Base-by-base conservation (phyloP, 202 grass and related monocot genomes). In the Carex sylvatica region DNA sequence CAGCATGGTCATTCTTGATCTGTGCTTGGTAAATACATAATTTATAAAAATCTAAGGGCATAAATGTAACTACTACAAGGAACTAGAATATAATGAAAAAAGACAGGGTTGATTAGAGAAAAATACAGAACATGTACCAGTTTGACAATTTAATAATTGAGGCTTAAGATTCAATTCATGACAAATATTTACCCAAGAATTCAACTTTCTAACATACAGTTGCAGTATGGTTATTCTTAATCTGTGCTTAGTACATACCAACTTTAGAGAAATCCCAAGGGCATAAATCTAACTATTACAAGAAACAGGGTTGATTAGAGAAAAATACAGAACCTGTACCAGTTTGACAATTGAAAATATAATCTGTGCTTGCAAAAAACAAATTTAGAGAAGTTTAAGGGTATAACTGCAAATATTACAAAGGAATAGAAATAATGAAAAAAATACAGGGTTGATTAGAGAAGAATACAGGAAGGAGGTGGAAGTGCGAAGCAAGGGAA, bases 401-500 rank as follows among this genome's bases (percentile, higher is more conserved):
- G 30, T 2, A 38, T n/a, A 38, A n/a, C 18, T 36, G 14, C 1
- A 35, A 36, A 0, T 6, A 77, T 54, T 56, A 15, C 73, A 78
- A 38, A 13, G 12, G 4, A 54, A 0, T 0, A 42, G 24, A 23
- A 63, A 9, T 40, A 79, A 36, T 9, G 18, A 63, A 40, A 13
- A 13, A 79, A 61, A 80, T n/a, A 46, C 6, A 76, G 14, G 33
- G 11, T 19, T 49, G 12, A 73, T 12, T 44, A 26, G 13, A 28
- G 23, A 28, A 53, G 19, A 33, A 66, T 38, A 82, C 80, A n/a
- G 80, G 80, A 0, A 66, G 42, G 61, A 82, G 80, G 61, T 82
- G 80, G 44, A 82, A 82, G 64, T 82, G 80, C 14, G 80, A 68
- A 9, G 80, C 62, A 63, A 82, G 80, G 64, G 80, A 82, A 15